Conservation (phyloP, 257 asterid genomes). For the Rhazya stricta region DNA sequence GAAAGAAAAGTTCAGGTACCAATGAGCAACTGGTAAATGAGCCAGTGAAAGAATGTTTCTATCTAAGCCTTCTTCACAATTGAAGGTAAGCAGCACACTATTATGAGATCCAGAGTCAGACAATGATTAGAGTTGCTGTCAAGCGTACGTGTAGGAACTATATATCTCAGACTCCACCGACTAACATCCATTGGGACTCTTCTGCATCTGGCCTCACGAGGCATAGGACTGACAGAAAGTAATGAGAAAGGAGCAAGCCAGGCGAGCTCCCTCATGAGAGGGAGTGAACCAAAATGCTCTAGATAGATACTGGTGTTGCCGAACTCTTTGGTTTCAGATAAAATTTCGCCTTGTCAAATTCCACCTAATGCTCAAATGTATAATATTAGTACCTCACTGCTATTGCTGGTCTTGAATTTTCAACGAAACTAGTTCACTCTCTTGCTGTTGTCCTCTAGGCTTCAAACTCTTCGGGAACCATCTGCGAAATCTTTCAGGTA, state of each 20-base stretch:
- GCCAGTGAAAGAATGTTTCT: background rate
- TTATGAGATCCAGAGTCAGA: background rate
- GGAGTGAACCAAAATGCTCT: background rate
- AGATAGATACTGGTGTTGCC: background rate
- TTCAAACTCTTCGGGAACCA: conserved; percentile 70
- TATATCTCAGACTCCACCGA: background rate
- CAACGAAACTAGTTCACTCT: conserved; percentile 66
- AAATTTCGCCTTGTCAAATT: background rate
- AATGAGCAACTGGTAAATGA: background rate
- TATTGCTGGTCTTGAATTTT: conserved; percentile 45
- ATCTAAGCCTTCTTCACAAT: background rate
- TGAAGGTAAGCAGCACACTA: background rate
- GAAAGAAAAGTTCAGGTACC: background rate
- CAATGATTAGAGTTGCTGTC: background rate
- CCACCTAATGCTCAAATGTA: background rate
- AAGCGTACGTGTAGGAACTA: too few relatives aligned
- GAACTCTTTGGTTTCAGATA: conserved; percentile 1
- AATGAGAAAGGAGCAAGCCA: background rate
- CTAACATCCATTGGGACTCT: background rate
- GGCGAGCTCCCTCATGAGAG: background rate
- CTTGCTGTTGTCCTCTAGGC: conserved; percentile 72
- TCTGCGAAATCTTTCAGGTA: conserved; percentile 74
- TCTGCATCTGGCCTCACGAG: background rate
- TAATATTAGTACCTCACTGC: conserved; percentile 11
- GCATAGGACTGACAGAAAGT: background rate